These are phyloP conservation scores for Phytophthora pisi DNA, from an alignment of 352 stramenopile species.

Conservation along the genomic window DNA sequence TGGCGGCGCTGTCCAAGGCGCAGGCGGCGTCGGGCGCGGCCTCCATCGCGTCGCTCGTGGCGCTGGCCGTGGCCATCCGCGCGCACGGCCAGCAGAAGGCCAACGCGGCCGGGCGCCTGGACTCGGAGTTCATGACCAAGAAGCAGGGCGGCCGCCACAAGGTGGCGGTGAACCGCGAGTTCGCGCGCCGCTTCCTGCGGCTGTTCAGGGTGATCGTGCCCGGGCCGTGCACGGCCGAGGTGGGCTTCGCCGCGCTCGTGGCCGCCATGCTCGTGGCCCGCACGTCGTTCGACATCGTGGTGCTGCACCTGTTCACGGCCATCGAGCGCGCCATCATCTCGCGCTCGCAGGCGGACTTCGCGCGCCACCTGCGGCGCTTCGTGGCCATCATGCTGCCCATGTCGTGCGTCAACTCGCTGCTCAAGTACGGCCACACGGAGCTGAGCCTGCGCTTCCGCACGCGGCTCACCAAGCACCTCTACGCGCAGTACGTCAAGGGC, in stretches of 20 bases:
- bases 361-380: slow-evolving; percentile 73
- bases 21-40: slow-evolving; percentile 43
- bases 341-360: slow-evolving; percentile 67
- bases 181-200: slow-evolving; percentile 63
- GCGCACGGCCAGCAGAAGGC: slow-evolving; percentile 63
- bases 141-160: slow-evolving; percentile 71
- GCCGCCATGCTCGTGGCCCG: slow-evolving; percentile 63
- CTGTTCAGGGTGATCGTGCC: slow-evolving; percentile 81
- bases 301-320: slow-evolving; percentile 79
- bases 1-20: slow-evolving; percentile 66
- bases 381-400: slow-evolving; percentile 80
- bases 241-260: slow-evolving; percentile 70
- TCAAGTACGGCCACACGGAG: slow-evolving; percentile 86
- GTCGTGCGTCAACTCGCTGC: slow-evolving; percentile 79
- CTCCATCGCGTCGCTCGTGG: slow-evolving; percentile 56
- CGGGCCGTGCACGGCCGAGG: slow-evolving; percentile 66
- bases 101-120: slow-evolving; percentile 47
- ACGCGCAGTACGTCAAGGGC: slow-evolving; percentile 85
- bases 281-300: slow-evolving; percentile 81
- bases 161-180: slow-evolving; percentile 77
- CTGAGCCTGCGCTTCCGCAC: slow-evolving; percentile 84
- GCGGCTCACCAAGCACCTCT: slow-evolving; percentile 80
- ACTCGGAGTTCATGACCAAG: slow-evolving; percentile 82
- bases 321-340: slow-evolving; percentile 82
- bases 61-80: slow-evolving; percentile 68